Evolutionary conservation across 768 basidiomycete species (phyloP), one percentile per base, ranked within the genome.

Genomic region (Rhodotorula graminis): DNA sequence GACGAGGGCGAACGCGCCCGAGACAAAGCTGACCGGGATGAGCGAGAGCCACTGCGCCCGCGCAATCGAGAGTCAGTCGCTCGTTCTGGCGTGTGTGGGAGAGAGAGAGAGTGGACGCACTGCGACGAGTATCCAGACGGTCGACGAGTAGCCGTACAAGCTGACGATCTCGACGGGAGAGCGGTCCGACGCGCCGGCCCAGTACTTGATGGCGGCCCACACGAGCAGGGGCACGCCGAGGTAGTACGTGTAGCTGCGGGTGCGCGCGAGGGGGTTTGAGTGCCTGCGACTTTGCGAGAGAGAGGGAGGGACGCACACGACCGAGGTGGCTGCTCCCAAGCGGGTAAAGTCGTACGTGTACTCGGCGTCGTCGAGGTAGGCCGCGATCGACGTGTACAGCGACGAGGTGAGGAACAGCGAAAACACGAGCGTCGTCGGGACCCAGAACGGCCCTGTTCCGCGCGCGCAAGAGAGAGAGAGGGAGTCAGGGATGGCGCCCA

Each of bases 361-460:
- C 49, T 84, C 84, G 31, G 82, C 82, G 37, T 85, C 82, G 42
- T 91, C 90, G 53, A 97, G 86, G 82, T 93, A 97, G n/a, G 87
- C 85, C 4, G 89, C 84, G 76, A 98, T 89, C 60, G 92, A 92
- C 25, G 91, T 88, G 15, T 89, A 91, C 52, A 98, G 88, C 47
- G 91, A 93, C 3, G 95, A 96, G 37, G 90, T 94, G 69, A 96
- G 87, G 84, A 94, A 97, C 70, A 97, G 87, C 0, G 89, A 85
- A 79, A 98, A 92, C 57, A 96, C 89, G 73, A 99, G 87, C 1
- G 95, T 98, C 2, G 93, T 95, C 50, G 96, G 86, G 1, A 94
- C 92, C 95, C 95, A 99, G 84, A 99, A 97, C 2, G 95, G 93
- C 0, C 94, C 94, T 85, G 85, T 10, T 12, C 15, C 44, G 14